A percentile compares a stretch with the other conserved stretches of the same genome.
These are phyloP conservation scores for Dichomitus squalens DNA, from an alignment of 1,284 basidiomycete species.

Conservation along the genomic window DNA sequence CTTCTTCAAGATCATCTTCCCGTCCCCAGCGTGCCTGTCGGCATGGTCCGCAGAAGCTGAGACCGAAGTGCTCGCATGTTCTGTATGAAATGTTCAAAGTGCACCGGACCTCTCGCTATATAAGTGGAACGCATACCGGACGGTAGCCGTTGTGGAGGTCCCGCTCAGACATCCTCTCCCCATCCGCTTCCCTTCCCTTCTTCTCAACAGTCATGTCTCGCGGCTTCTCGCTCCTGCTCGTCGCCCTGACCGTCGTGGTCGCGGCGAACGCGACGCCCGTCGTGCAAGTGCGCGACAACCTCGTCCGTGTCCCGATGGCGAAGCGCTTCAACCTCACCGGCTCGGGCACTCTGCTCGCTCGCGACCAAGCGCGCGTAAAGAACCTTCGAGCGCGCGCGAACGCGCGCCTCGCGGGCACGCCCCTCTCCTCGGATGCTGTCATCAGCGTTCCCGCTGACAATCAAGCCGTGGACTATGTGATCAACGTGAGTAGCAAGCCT, in stretches of 20 bases:
- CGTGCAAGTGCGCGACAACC: slow-evolving; percentile 24
- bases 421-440: slow-evolving; percentile 15
- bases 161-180: slow-evolving; percentile 14
- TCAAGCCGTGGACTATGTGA: slow-evolving; percentile 34
- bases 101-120: background rate
- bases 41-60: background rate
- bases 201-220: slow-evolving; percentile 11
- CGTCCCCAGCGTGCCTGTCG: background rate
- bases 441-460: slow-evolving; percentile 44
- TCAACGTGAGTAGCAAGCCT: slow-evolving; percentile 23
- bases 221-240: slow-evolving; percentile 21
- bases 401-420: slow-evolving; percentile 13
- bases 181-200: background rate
- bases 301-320: slow-evolving; percentile 29
- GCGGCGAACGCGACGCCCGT: slow-evolving; percentile 28
- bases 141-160: slow-evolving; percentile 12
- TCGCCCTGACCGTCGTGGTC: slow-evolving; percentile 22
- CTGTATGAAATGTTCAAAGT: background rate
- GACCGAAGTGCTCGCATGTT: background rate
- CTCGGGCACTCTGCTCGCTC: slow-evolving; percentile 24
- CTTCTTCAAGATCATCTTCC: background rate
- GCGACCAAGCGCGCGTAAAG: slow-evolving; percentile 30
- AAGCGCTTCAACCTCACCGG: slow-evolving; percentile 33
- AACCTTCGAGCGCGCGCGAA: slow-evolving; percentile 23
- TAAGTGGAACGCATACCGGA: background rate